These are phyloP conservation scores for Fennellomyces sp. DNA, from an alignment of 371 early-diverging fungal genomes.

Conservation along the genomic window DNA sequence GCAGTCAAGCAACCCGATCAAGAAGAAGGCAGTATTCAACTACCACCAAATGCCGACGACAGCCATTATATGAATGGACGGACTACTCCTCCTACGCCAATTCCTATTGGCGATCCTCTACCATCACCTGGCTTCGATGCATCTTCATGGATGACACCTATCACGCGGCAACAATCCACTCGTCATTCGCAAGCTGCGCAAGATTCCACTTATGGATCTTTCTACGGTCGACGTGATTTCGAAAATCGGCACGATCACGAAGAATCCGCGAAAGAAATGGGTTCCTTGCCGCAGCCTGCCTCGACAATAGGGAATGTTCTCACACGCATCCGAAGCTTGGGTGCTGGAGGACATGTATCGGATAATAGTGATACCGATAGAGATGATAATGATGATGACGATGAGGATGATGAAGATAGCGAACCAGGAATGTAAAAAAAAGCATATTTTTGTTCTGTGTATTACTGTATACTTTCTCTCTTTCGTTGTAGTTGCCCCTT, in stretches of 20 bases:
- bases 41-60: slow-evolving; percentile 1
- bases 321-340: slow-evolving; percentile 24
- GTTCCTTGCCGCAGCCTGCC: slow-evolving; percentile 3
- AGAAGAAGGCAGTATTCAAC: slow-evolving; percentile 17
- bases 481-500: too few species aligned
- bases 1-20: slow-evolving; percentile 24
- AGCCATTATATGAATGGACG: not conserved
- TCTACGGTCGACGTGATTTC: slow-evolving; percentile 54
- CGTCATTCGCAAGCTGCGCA: not conserved
- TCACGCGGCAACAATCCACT: slow-evolving; percentile 1
- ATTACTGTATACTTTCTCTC: too few species aligned
- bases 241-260: slow-evolving; percentile 45
- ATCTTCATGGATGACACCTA: not conserved
- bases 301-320: slow-evolving; percentile 20
- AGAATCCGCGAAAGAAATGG: slow-evolving; percentile 9
- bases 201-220: slow-evolving; percentile 30
- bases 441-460: not conserved
- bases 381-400: slow-evolving; percentile 25
- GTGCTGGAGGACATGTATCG: not conserved
- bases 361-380: slow-evolving; percentile 24
- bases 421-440: not conserved
- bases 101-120: slow-evolving; percentile 1
- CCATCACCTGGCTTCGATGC: not conserved
- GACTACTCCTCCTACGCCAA: slow-evolving; percentile 6
- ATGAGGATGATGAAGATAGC: slow-evolving; percentile 10